Conservation (phyloP, 2,329 filamentous ascomycete genomes). For the Lachnellula willkommii region DNA sequence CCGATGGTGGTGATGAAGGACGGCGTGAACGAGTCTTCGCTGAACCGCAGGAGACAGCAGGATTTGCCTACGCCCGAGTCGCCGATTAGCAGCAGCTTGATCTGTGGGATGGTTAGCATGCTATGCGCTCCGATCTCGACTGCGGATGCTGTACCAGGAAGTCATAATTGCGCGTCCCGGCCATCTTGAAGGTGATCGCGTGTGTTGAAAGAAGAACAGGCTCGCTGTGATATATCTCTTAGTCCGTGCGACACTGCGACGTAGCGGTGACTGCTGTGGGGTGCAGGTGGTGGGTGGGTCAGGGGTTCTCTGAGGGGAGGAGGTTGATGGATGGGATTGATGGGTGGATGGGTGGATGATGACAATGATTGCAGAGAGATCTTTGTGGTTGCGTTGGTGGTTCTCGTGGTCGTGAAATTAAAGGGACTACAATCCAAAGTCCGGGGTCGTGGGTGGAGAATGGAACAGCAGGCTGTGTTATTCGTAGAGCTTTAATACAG, state of each 20-base stretch:
- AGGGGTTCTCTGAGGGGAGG: not conserved
- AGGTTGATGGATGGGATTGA: not conserved
- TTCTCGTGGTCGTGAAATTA: not conserved
- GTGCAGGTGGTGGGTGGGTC: conserved; percentile 4
- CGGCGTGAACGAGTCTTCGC: conserved; percentile 98
- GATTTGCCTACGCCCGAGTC: conserved; percentile 99
- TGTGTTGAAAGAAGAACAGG: not conserved
- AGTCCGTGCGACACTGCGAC: conserved; percentile 3
- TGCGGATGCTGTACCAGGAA: conserved; percentile 68
- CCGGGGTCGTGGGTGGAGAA: not conserved
- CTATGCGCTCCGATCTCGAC: not conserved
- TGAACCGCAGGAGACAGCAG: conserved; percentile 94
- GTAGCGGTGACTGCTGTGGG: conserved; percentile 7
- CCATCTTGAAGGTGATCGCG: conserved; percentile 55
- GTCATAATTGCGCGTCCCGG: conserved; percentile 97
- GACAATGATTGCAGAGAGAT: not conserved
- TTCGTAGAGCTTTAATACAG: not conserved
- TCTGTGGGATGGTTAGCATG: conserved; percentile 24
- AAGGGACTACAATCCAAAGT: not conserved
- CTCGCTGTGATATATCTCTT: not conserved
- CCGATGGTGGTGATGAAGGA: conserved; percentile 99
- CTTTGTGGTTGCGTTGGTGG: not conserved
- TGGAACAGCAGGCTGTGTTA: not conserved
- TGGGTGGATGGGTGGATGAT: not conserved
- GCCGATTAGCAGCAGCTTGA: conserved; percentile 99